A percentile compares a stretch with the other conserved stretches of the same genome.
Conservation (phyloP, 2,329 filamentous ascomycete species). For the Calonectria hawksworthii region DNA sequence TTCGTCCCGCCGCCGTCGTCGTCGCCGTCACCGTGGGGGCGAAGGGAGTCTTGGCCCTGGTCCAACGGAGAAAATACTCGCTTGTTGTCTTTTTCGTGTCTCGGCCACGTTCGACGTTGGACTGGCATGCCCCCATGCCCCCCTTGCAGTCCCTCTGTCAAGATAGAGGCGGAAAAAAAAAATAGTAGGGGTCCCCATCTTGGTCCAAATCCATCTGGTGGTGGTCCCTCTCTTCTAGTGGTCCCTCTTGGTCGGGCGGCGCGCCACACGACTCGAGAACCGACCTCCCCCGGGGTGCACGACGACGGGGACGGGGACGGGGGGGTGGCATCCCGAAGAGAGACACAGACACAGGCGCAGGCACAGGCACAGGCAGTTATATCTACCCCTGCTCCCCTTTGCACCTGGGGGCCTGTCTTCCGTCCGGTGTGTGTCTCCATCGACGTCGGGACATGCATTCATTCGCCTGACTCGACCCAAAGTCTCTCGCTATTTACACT, state of each 20-base stretch:
- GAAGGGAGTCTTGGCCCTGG: background rate
- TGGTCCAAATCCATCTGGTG: too few relatives aligned
- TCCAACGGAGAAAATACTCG: background rate
- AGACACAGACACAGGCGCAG: too few relatives aligned
- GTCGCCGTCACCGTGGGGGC: constrained; percentile 7
- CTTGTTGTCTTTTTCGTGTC: background rate
- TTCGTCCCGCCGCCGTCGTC: background rate
- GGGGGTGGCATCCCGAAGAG: background rate
- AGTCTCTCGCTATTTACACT: constrained; percentile 14
- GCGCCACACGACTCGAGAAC: background rate
- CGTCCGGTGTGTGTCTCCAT: constrained; percentile 1
- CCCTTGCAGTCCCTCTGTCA: too few relatives aligned
- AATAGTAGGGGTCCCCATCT: background rate
- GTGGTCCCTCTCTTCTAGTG: too few relatives aligned
- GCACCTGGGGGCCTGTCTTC: background rate
- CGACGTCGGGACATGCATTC: background rate
- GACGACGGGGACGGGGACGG: background rate
- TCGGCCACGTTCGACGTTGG: too few relatives aligned
- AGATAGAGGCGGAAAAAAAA: background rate
- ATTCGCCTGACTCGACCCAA: constrained; percentile 10
- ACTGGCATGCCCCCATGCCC: too few relatives aligned
- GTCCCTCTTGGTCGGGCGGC: background rate
- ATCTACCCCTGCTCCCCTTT: constrained; percentile 3
- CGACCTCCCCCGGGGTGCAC: background rate
- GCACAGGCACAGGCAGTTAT: too few relatives aligned